A percentile compares a stretch with the other conserved stretches of the same genome.
These are phyloP conservation scores for Talaromyces trachyspermus DNA, from an alignment of 495 filamentous ascomycete genomes.

Conservation along the genomic window DNA sequence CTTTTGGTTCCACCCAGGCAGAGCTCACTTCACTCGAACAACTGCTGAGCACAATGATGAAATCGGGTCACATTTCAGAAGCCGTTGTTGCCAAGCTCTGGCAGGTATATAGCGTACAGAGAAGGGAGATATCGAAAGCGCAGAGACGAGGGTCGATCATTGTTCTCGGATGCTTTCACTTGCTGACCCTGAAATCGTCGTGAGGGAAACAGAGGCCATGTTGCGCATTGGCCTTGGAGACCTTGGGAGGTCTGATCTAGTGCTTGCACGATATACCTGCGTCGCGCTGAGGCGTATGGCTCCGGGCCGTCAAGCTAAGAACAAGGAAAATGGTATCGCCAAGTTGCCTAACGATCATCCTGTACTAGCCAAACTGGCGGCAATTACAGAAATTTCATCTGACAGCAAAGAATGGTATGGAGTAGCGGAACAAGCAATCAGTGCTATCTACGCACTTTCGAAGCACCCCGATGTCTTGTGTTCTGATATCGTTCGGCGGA, in stretches of 20 bases:
- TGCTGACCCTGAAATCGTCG: slow-evolving; percentile 84
- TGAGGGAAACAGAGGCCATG: slow-evolving; percentile 90
- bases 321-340: slow-evolving; percentile 58
- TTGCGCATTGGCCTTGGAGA: slow-evolving; percentile 80
- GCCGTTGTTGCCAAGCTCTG: slow-evolving; percentile 86
- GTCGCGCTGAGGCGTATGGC: slow-evolving; percentile 85
- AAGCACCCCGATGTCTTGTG: slow-evolving; percentile 93
- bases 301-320: slow-evolving; percentile 70
- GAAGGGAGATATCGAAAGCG: slow-evolving; percentile 84
- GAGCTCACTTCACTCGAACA: slow-evolving; percentile 95
- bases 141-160: slow-evolving; percentile 92
- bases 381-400: slow-evolving; percentile 72
- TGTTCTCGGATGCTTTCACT: slow-evolving; percentile 95
- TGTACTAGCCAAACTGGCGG: slow-evolving; percentile 69
- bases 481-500: slow-evolving; percentile 81
- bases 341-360: slow-evolving; percentile 91
- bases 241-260: slow-evolving; percentile 72
- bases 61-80: slow-evolving; percentile 76
- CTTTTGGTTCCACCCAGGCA: slow-evolving; percentile 87
- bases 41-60: slow-evolving; percentile 95
- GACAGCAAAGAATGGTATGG: slow-evolving; percentile 96
- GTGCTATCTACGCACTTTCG: slow-evolving; percentile 89
- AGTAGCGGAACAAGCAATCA: slow-evolving; percentile 94
- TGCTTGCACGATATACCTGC: slow-evolving; percentile 90
- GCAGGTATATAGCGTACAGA: slow-evolving; percentile 94